These are phyloP conservation scores for Tulasnella calospora DNA, from an alignment of 768 basidiomycete species.

Conservation along the genomic window DNA sequence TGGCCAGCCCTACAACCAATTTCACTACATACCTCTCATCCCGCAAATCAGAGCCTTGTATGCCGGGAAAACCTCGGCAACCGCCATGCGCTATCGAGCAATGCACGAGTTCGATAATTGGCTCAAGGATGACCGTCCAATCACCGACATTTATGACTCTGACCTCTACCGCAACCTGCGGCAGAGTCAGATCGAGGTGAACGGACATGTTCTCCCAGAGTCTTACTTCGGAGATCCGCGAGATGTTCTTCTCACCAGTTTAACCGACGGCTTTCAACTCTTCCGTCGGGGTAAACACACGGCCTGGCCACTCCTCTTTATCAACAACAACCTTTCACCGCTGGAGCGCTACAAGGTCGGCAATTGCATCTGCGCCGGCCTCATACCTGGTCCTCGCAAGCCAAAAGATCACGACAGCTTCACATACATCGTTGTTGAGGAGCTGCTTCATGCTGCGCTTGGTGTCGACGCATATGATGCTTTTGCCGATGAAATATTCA, in stretches of 20 bases:
- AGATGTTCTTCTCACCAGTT: not conserved
- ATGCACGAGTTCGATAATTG: not conserved
- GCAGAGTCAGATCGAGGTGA: not conserved
- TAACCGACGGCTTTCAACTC: constrained; percentile 40
- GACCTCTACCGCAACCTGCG: not conserved
- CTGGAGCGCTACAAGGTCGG: constrained; percentile 36
- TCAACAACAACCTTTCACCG: constrained; percentile 45
- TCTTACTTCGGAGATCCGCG: not conserved
- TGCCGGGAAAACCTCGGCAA: not conserved
- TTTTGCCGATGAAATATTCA: constrained; percentile 31
- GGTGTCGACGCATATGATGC: constrained; percentile 39
- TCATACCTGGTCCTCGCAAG: constrained; percentile 47
- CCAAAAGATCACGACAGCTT: constrained; percentile 43
- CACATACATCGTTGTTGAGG: constrained; percentile 38
- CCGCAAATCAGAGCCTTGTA: not conserved
- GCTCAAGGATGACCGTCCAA: not conserved
- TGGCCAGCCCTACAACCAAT: not conserved
- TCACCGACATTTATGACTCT: not conserved
- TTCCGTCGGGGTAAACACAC: constrained; percentile 38
- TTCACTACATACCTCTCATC: not conserved
- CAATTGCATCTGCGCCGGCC: constrained; percentile 40
- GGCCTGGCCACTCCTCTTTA: constrained; percentile 42
- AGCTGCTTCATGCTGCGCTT: constrained; percentile 36
- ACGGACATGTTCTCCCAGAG: not conserved
- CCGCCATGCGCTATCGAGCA: not conserved